Conservation (phyloP, 306 rosid species). For the Cucurbita argyrosperma region DNA sequence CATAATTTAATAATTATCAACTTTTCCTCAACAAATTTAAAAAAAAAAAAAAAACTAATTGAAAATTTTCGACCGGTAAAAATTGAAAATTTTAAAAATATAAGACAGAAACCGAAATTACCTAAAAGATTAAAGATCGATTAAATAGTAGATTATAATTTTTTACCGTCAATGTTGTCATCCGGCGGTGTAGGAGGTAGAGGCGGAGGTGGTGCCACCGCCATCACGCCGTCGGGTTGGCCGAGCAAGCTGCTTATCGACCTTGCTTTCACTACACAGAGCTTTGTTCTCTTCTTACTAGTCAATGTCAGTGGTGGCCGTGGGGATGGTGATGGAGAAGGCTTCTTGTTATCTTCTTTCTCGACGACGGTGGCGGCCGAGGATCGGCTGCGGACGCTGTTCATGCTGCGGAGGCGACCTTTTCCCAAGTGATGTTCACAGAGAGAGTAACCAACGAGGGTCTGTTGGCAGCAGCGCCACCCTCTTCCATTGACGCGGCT, state of each 20-base stretch:
- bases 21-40: background rate
- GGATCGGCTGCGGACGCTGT: conserved; percentile 56
- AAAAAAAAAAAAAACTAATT: background rate
- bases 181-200: background rate
- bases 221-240: conserved; percentile 26
- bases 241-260: conserved; percentile 83
- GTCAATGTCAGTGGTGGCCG: background rate
- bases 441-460: conserved; percentile 90
- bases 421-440: conserved; percentile 97
- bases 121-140: background rate
- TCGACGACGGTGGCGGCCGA: background rate
- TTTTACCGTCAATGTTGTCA: background rate
- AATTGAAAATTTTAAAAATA: background rate
- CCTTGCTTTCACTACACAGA: conserved; percentile 70
- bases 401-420: conserved; percentile 77
- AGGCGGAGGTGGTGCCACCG: background rate
- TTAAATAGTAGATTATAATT: background rate
- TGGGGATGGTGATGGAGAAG: background rate
- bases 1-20: background rate
- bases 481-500: conserved; percentile 99
- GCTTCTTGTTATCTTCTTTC: background rate
- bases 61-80: background rate
- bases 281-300: conserved; percentile 10
- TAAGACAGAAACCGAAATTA: background rate
- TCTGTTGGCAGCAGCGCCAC: conserved; percentile 88